Conservation (phyloP, 306 rosid genomes). For the barrel medic (Medicago truncatula) region MtrunA17r5.0-ANR NC_053048.1:7258501-7259000, state of each 20-base stretch:
- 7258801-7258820: neutral
- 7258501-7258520: neutral
- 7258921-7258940: neutral
- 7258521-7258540: neutral
- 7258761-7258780: conserved; percentile 16
- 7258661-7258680: conserved; percentile 1
- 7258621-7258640: neutral
- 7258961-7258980: conserved; percentile 21
- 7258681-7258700: conserved; percentile 10
- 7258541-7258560: neutral
- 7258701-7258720: conserved; percentile 5
- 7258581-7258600: neutral
- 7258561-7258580: neutral
- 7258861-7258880: conserved; percentile 1
- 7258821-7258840: conserved; percentile 20
- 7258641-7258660: neutral
- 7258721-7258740: neutral
- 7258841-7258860: conserved; percentile 13
- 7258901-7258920: conserved; percentile 3
- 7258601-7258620: neutral
- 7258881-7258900: conserved; percentile 27
- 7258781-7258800: conserved; percentile 18
- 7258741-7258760: neutral
- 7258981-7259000: neutral
- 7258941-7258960: conserved; percentile 7